phyloP scores from a whole-genome alignment of 192 early-diverging fungal genomes.

The Coemansia sp. region DNA sequence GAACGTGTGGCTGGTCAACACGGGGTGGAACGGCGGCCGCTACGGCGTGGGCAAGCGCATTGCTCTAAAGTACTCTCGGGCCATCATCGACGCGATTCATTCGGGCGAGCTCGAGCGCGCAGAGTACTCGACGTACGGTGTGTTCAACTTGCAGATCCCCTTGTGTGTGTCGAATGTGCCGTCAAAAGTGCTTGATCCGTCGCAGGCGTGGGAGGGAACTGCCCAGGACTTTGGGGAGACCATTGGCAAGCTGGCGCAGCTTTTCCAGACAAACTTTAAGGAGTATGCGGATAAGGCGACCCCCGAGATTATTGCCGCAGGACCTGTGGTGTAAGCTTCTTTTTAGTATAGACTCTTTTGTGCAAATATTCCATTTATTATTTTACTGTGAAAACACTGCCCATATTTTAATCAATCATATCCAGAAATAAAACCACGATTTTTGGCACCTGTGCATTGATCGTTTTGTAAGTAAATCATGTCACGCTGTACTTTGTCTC shows the following conservation, averaged over 20 bases:
- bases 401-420: neutral
- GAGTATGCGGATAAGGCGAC: slow-evolving; percentile 77
- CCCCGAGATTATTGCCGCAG: slow-evolving; percentile 71
- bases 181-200: slow-evolving; percentile 80
- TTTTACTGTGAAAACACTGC: neutral
- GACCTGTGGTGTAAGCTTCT: slow-evolving; percentile 57
- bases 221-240: slow-evolving; percentile 63
- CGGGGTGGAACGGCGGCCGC: slow-evolving; percentile 93
- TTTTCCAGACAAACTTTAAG: slow-evolving; percentile 91
- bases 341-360: neutral
- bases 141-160: slow-evolving; percentile 88
- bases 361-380: neutral
- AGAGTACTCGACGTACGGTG: slow-evolving; percentile 80
- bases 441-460: too few species aligned
- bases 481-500: too few species aligned
- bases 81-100: slow-evolving; percentile 98
- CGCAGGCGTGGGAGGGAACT: slow-evolving; percentile 81
- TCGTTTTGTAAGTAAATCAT: too few species aligned
- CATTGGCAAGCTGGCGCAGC: slow-evolving; percentile 71
- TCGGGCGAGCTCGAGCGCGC: slow-evolving; percentile 83
- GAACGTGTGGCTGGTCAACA: slow-evolving; percentile 94
- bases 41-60: slow-evolving; percentile 90
- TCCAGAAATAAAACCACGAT: too few species aligned
- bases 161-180: slow-evolving; percentile 76
- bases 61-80: slow-evolving; percentile 94